phyloP scores from a whole-genome alignment of 2,329 filamentous ascomycete genomes.

The Fusarium gaditjirri region DNA sequence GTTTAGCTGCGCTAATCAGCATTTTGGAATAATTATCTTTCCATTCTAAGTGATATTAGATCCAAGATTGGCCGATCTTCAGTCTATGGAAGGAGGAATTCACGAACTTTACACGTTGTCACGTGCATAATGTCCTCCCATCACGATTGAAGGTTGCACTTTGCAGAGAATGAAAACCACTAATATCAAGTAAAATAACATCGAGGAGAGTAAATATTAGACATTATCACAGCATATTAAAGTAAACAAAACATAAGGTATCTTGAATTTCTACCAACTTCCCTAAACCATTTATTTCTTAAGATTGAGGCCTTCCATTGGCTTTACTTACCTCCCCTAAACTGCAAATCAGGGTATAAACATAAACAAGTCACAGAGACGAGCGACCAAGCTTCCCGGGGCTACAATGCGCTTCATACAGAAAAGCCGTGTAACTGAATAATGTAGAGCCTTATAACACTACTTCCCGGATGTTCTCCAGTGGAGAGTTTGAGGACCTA shows the following conservation, averaged over 20 bases:
- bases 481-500: not conserved
- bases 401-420: accelerated
- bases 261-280: too few relatives aligned
- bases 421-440: not conserved
- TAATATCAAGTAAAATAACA: too few relatives aligned
- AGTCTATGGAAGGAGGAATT: not conserved
- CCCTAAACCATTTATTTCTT: too few relatives aligned
- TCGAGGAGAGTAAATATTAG: too few relatives aligned
- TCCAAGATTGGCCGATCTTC: too few relatives aligned
- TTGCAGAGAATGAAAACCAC: not conserved
- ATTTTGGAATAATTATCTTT: too few relatives aligned
- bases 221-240: too few relatives aligned
- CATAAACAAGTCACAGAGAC: not conserved
- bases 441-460: too few relatives aligned
- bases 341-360: too few relatives aligned
- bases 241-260: too few relatives aligned
- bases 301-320: accelerated
- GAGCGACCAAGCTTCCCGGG: too few relatives aligned
- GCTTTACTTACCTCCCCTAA: not conserved
- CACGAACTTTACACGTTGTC: not conserved
- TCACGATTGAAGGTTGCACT: accelerated
- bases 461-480: not conserved
- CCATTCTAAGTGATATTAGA: too few relatives aligned
- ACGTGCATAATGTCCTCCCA: not conserved
- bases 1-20: accelerated